Base-by-base conservation (phyloP, 805 yeast species). In the Wickerhamiella azyma region DNA sequence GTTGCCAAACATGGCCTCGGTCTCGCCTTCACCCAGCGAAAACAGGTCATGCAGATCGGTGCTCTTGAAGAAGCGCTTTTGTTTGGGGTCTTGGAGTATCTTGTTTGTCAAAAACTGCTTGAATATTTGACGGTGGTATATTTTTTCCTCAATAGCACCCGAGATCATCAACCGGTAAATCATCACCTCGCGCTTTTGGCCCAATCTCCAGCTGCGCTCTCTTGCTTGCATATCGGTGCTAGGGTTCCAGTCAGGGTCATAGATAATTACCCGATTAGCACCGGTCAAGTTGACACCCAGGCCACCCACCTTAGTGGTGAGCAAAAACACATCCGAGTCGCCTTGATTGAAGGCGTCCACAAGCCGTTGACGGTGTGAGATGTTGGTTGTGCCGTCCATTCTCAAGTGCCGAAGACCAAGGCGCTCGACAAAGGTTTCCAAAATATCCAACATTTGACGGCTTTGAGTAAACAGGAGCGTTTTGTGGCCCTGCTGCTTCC, bases 241-340 rank as follows among this genome's bases (percentile, higher is more conserved):
- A 0, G 98, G 98, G 58, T 89, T 89, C 98, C 98, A 89, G 63
- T 92, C 97, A 0, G 98, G 98, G 57, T 89, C 98, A 59, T 74
- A 89, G 13, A 89, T 89, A 18, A 89, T 85, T 10, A 89, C 96
- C 39, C 97, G 66, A 53, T 86, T 86, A 0, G 98, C 97, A 2
- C 97, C 97, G 0, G 96, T 89, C 39, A 89, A 62, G 60, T 89
- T 89, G 1, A 89, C 84, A 17, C 98, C 98, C 35, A 92, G 66
- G 0, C 98, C 98, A 17, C 98, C 98, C 6, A 92, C 98, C 56
- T 89, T 76, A 0, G 98, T 92, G 0, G 98, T 92, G 33, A 92
- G 66, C 18, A 92, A 62, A 59, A 92, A 92, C 1, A 92, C 74
- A 41, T 70, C 65, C 26, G 64, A 58, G 1, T 70, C 66, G 51